A percentile compares a stretch with the other conserved stretches of the same genome.
These are phyloP conservation scores for Leishmania mexicana DNA, from an alignment of 208 protist genomes.

Conservation along the genomic window DNA sequence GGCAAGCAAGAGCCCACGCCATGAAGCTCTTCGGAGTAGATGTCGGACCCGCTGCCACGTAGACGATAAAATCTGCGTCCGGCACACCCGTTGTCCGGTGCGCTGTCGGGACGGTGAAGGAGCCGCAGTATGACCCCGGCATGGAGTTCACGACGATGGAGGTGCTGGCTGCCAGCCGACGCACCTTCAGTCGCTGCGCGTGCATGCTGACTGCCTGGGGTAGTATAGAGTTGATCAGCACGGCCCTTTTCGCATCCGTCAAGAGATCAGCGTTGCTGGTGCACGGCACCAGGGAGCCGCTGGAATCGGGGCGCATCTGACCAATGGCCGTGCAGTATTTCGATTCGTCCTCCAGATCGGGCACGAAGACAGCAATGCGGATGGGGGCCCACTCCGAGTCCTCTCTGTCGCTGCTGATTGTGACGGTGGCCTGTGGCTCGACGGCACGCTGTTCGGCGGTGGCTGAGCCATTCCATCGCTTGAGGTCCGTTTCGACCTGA, in stretches of 20 bases:
- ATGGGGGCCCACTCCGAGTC: conserved; percentile 38
- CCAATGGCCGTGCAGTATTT: conserved; percentile 54
- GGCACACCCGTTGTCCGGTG: conserved; percentile 49
- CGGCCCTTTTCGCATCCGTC: conserved; percentile 32
- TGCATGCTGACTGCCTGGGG: conserved; percentile 53
- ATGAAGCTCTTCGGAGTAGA: conserved; percentile 5
- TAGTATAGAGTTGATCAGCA: conserved; percentile 36
- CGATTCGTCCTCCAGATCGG: conserved; percentile 39
- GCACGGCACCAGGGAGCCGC: conserved; percentile 29
- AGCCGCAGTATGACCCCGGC: conserved; percentile 13
- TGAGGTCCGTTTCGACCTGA: conserved; percentile 2
- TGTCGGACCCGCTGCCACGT: conserved; percentile 54
- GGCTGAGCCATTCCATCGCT: background rate
- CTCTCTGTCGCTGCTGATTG: background rate
- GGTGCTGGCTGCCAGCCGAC: conserved; percentile 6
- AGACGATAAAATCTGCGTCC: conserved; percentile 65
- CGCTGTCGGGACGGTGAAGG: conserved; percentile 41
- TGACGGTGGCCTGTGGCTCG: conserved; percentile 3
- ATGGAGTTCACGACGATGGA: conserved; percentile 20
- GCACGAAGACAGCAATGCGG: conserved; percentile 45
- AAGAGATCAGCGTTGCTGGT: conserved; percentile 30
- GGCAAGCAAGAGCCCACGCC: conserved; percentile 59
- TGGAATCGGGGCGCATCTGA: conserved; percentile 32
- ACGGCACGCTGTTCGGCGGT: conserved; percentile 1
- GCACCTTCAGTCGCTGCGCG: conserved; percentile 46